Evolutionary conservation across 148 eudicot genomes (phyloP).

Genomic region (Nyssa sinensis): DNA sequence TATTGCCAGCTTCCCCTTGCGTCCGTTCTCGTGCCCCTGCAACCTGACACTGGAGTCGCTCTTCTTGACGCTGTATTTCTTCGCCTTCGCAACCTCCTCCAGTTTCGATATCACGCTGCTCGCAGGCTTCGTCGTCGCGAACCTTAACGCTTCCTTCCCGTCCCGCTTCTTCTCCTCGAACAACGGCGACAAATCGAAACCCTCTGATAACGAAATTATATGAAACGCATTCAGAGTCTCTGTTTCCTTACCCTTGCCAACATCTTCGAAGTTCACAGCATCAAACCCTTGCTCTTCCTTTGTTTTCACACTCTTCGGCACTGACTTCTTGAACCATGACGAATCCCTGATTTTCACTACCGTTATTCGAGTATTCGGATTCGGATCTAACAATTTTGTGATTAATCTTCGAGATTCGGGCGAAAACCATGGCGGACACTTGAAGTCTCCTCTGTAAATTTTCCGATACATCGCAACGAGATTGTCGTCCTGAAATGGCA

Average conservation of each 20-base stretch:
- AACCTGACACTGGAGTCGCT: slow-evolving; percentile 34
- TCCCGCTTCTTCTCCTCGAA: slow-evolving; percentile 38
- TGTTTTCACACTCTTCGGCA: slow-evolving; percentile 12
- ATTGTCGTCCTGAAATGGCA: slow-evolving; percentile 48
- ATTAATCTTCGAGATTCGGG: slow-evolving; percentile 31
- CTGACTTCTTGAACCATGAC: slow-evolving; percentile 38
- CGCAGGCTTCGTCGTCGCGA: slow-evolving; percentile 37
- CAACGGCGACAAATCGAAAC: slow-evolving; percentile 45
- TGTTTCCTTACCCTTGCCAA: slow-evolving; percentile 23
- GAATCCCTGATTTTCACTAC: slow-evolving; percentile 30
- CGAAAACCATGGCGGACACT: slow-evolving; percentile 50
- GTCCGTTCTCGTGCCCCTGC: slow-evolving; percentile 38
- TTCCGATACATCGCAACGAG: slow-evolving; percentile 38
- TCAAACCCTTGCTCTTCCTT: slow-evolving; percentile 8
- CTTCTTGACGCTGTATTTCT: slow-evolving; percentile 36
- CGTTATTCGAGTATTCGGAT: slow-evolving; percentile 34
- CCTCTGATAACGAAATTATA: slow-evolving; percentile 43
- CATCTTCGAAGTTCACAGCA: neutral
- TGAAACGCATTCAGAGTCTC: slow-evolving; percentile 46
- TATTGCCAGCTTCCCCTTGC: slow-evolving; percentile 50
- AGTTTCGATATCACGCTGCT: slow-evolving; percentile 38
- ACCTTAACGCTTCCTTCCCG: slow-evolving; percentile 35
- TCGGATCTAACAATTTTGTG: slow-evolving; percentile 34
- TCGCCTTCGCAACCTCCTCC: slow-evolving; percentile 42
- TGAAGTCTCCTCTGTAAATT: slow-evolving; percentile 36